A percentile compares a stretch with the other conserved stretches of the same genome.
These are phyloP conservation scores for Stevia rebaudiana DNA, from an alignment of 140 eudicot species.

Conservation along the genomic window DNA sequence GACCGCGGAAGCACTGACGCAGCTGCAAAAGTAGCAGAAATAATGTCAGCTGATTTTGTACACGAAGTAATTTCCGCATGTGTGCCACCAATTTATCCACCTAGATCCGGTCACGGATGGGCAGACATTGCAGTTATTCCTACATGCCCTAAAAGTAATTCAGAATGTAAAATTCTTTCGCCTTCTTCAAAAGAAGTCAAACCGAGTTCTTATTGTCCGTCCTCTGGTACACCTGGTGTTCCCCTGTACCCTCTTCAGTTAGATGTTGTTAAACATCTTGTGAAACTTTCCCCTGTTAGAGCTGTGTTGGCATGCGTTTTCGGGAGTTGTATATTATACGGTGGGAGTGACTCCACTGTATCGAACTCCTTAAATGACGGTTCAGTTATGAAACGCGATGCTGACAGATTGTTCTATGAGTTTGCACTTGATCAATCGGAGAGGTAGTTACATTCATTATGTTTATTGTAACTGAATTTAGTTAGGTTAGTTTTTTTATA, in stretches of 20 bases:
- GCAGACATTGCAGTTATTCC: conserved; percentile 94
- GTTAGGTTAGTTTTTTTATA: conserved; percentile 1
- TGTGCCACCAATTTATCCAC: conserved; percentile 96
- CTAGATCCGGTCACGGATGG: conserved; percentile 96
- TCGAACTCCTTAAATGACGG: conserved; percentile 64
- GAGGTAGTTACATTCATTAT: too few relatives aligned
- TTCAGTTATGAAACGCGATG: conserved; percentile 56
- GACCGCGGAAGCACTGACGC: conserved; percentile 98
- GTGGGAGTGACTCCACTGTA: conserved; percentile 56
- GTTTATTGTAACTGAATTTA: conserved; percentile 1
- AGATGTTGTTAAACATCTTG: conserved; percentile 90
- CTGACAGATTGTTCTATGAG: conserved; percentile 80
- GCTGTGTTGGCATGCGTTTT: conserved; percentile 93
- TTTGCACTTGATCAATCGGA: conserved; percentile 99
- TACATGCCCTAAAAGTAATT: conserved; percentile 44
- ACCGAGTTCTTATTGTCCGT: conserved; percentile 60
- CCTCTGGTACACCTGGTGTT: conserved; percentile 75
- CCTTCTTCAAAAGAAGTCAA: conserved; percentile 75
- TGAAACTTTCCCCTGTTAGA: conserved; percentile 88
- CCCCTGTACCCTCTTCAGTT: conserved; percentile 89
- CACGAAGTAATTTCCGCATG: conserved; percentile 97
- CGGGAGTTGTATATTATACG: conserved; percentile 75
- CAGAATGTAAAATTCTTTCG: conserved; percentile 54
- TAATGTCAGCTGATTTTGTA: conserved; percentile 93
- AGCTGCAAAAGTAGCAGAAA: conserved; percentile 94